Percentiles rank a stretch among this genome's conserved stretches.
These are phyloP conservation scores for Penicillium sp. DNA, from an alignment of 2,329 filamentous ascomycete genomes.

Conservation along the genomic window DNA sequence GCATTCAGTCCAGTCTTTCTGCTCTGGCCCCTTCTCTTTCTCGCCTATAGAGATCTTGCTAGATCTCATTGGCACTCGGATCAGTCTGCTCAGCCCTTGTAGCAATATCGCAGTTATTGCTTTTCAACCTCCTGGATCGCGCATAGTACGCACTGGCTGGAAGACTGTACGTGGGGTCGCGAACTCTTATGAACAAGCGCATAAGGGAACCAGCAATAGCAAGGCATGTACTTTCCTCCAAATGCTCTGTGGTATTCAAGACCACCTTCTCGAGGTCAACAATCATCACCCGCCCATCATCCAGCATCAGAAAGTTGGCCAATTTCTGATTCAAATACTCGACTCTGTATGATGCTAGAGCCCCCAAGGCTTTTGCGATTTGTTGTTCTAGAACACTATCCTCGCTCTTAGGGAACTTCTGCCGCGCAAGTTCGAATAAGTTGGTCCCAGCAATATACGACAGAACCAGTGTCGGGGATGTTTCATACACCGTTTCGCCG, in stretches of 20 bases:
- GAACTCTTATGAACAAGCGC: background rate
- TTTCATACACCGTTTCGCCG: conserved; percentile 1
- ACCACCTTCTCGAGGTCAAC: conserved; percentile 5
- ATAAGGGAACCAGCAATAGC: conserved; percentile 3
- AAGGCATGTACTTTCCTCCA: conserved; percentile 1
- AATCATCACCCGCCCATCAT: conserved; percentile 3
- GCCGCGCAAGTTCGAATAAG: background rate
- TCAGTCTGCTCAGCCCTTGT: background rate
- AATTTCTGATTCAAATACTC: conserved; percentile 4
- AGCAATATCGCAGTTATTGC: background rate
- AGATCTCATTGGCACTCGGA: background rate
- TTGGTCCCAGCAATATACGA: conserved; percentile 1
- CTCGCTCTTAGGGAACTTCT: conserved; percentile 2
- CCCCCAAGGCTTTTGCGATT: background rate
- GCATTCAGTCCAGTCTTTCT: too few species aligned
- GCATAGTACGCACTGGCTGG: background rate
- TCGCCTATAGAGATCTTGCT: background rate
- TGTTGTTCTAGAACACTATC: background rate
- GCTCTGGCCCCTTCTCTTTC: too few species aligned
- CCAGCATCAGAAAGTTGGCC: conserved; percentile 3
- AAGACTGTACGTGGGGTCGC: background rate
- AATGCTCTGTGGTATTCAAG: conserved; percentile 1
- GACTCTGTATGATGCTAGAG: conserved; percentile 2
- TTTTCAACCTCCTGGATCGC: background rate
- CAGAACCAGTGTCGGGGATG: conserved; percentile 1